phyloP scores from a whole-genome alignment of 2,329 filamentous ascomycete genomes.

The Colletotrichum truncatum region DNA sequence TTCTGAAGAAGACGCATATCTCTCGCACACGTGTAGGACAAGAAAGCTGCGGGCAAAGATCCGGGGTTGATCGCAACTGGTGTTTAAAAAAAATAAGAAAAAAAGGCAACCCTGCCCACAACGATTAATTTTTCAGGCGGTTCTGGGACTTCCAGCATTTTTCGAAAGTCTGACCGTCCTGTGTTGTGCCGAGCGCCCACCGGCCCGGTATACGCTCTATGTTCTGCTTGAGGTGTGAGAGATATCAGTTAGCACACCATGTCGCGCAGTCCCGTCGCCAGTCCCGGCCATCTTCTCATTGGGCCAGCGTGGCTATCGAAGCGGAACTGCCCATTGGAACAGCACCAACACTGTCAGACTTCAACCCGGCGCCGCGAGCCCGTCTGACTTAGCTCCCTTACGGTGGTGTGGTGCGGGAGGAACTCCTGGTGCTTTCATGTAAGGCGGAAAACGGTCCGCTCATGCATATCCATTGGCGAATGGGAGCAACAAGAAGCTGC shows the following conservation, averaged over 20 bases:
- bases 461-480: slow-evolving; percentile 28
- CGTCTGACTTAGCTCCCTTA: slow-evolving; percentile 17
- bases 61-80: slow-evolving; percentile 18
- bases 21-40: background rate
- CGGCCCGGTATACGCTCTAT: background rate
- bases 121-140: no score
- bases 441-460: slow-evolving; percentile 32
- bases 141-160: background rate
- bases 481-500: background rate
- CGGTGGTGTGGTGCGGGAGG: slow-evolving; percentile 14
- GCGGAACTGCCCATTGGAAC: slow-evolving; percentile 15
- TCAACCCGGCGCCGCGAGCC: slow-evolving; percentile 3
- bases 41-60: slow-evolving; percentile 11
- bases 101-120: no score
- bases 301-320: slow-evolving; percentile 14
- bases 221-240: background rate
- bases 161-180: background rate
- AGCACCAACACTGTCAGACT: slow-evolving; percentile 9
- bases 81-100: no score
- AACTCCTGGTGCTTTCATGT: slow-evolving; percentile 30
- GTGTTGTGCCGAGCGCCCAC: background rate
- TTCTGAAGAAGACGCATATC: background rate
- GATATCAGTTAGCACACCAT: slow-evolving; percentile 3
- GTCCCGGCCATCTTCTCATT: slow-evolving; percentile 21
- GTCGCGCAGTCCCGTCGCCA: slow-evolving; percentile 3